Base-by-base conservation (phyloP, 441 rosid genomes). In the Lepidium campestre region DNA sequence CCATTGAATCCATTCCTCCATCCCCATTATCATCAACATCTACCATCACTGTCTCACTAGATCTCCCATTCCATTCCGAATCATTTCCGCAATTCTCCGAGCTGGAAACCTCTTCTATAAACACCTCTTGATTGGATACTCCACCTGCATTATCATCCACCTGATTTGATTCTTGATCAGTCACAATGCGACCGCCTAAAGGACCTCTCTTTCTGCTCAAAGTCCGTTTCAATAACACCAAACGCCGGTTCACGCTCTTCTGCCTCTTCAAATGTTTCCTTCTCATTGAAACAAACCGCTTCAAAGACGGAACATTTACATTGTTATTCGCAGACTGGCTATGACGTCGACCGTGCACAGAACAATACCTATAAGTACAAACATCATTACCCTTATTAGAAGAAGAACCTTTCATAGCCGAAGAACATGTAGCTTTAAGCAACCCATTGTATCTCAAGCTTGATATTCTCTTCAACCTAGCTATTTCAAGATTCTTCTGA, bases 351-450 rank as follows among this genome's bases (percentile, higher is more conserved):
- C 96, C 93, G 15, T 94, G 97, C 27, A 94, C 82, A 60, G 99
- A 94, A 64, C 99, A 94, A 55, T 91, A 94, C 73, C 79, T 85
- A 68, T 86, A 94, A 1, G 71, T 74, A 65, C 99, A 94, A 23
- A 62, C 66, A 67, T 73, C 66, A 25, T 73, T 72, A 39, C 78
- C 73, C 62, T 79, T 69, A 76, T 87, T 91, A 44, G 68, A 57
- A 57, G 64, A 57, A 31, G 90, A 79, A 40, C 74, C 84, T 81
- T 88, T 94, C 67, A 94, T 84, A 63, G 85, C 76, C 5, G 94
- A 91, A 45, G 99, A 90, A 67, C 96, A 89, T 10, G 98, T 94
- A 54, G 90, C 75, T 79, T 73, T 84, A 31, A 78, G 74, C 37
- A 86, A 22, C 25, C 74, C 72, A 13, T 58, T 53, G 68, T 70